Base-by-base conservation (phyloP, 352 stramenopile genomes). In the Phytophthora fragariaefolia region DNA sequence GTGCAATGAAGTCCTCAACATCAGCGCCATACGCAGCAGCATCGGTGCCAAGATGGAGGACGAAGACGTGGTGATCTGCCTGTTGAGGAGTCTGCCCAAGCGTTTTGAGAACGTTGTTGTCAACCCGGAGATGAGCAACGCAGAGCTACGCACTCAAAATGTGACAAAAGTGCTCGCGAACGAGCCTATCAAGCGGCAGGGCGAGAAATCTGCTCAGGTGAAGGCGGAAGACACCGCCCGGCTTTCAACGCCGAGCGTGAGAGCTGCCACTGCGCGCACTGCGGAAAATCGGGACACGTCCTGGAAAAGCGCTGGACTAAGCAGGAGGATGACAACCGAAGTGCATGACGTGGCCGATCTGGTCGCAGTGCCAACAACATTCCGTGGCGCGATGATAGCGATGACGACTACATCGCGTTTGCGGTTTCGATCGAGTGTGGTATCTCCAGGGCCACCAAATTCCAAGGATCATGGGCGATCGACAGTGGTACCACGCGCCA, bases 151-250 rank as follows among this genome's bases (percentile, higher is more conserved):
- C 1, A 30, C 30, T 34, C 59, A 53, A 67, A 22, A 59, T 34
- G 59, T 67, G 38, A n/a, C 60, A 5, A 69, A 58, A 27, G 49
- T 67, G 48, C 57, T 73, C 2, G 63, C 58, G 36, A 63, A 73
- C 34, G 58, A 66, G 57, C 38, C 60, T 27, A 50, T 55, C 24
- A 72, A 69, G 51, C 30, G 50, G 4, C 28, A 68, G 50, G 58
- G 43, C 36, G 51, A 60, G 18, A 65, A 69, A 22, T 15, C 51
- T 17, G 18, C 18, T 7, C 1, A n/a, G 15, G 49, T 70, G 4
- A 73, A 69, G 46, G 64, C 32, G 40, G 59, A 64, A 38, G 45
- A 64, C 17, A 45, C 50, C 6, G 52, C 46, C n/a, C n/a, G n/a
- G n/a, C n/a, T n/a, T n/a, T n/a, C 28, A 58, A 45, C 32, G 38